Percentiles rank a stretch among this genome's conserved stretches.
phyloP scores from a whole-genome alignment of 2,329 filamentous ascomycete genomes.

The Zarea fungicola region DNA sequence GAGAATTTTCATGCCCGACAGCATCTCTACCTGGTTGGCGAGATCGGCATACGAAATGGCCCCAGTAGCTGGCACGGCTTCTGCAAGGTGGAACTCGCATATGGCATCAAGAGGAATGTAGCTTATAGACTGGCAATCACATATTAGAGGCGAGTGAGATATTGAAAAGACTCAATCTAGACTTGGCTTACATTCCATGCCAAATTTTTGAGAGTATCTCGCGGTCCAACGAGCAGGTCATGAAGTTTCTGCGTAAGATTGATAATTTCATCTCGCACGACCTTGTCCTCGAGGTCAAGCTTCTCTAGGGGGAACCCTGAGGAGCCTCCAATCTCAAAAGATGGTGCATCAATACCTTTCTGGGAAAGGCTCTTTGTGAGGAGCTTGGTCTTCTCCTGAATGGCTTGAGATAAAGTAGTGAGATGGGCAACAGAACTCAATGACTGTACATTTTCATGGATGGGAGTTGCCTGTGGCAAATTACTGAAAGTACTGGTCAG shows the following conservation, averaged over 20 bases:
- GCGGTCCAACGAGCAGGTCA: conserved; percentile 18
- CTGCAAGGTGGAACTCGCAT: conserved; percentile 26
- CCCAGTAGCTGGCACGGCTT: conserved; percentile 23
- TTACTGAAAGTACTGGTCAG: background rate
- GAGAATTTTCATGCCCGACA: conserved; percentile 32
- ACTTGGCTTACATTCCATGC: conserved; percentile 8
- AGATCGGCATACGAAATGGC: conserved; percentile 25
- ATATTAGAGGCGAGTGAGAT: background rate
- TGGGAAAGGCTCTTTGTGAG: conserved; percentile 15
- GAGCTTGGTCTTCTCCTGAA: conserved; percentile 18
- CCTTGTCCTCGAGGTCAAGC: background rate
- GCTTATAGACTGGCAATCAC: conserved; percentile 19
- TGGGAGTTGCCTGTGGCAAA: background rate
- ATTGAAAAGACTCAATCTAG: background rate
- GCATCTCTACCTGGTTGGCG: conserved; percentile 25
- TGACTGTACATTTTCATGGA: background rate
- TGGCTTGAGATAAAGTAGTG: conserved; percentile 15
- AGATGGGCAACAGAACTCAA: conserved; percentile 16
- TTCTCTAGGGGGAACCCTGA: conserved; percentile 17
- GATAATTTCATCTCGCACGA: conserved; percentile 18
- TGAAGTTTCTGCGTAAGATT: conserved; percentile 19
- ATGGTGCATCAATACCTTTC: conserved; percentile 19
- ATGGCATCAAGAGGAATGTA: conserved; percentile 26
- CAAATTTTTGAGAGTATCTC: conserved; percentile 14
- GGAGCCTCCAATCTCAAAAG: conserved; percentile 16